Conservation (phyloP, 495 filamentous ascomycete species). For the Penicillium macrosclerotiorum region DNA sequence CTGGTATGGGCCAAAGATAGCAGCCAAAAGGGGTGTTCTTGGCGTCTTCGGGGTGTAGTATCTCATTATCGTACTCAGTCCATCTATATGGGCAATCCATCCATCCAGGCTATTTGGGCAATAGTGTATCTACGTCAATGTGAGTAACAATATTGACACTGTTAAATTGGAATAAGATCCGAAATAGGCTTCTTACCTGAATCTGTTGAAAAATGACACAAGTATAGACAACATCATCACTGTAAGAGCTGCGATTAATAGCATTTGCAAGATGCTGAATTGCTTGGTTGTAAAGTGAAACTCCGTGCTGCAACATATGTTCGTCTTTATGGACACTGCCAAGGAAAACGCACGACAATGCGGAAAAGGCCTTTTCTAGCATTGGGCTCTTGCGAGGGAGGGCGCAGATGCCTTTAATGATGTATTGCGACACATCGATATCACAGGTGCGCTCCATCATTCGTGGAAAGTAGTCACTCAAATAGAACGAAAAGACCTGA, state of each 20-base stretch:
- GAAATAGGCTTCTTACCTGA: not conserved
- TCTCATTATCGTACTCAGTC: no score
- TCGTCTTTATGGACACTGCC: not conserved
- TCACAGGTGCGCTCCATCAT: not conserved
- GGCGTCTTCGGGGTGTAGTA: no score
- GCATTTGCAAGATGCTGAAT: slow-evolving; percentile 3
- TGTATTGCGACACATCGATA: not conserved
- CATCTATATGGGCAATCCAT: no score
- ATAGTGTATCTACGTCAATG: no score
- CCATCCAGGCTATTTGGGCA: no score
- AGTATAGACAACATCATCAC: slow-evolving; percentile 7
- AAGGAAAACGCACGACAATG: slow-evolving; percentile 1
- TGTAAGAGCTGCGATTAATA: slow-evolving; percentile 2
- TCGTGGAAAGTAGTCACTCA: slow-evolving; percentile 6
- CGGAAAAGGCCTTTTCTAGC: slow-evolving; percentile 10
- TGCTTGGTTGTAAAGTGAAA: slow-evolving; percentile 11
- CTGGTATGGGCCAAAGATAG: no score
- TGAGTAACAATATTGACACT: not conserved
- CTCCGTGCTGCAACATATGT: slow-evolving; percentile 2
- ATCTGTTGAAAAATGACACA: slow-evolving; percentile 1
- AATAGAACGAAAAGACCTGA: slow-evolving; percentile 1
- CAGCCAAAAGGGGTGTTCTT: no score
- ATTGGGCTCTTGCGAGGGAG: slow-evolving; percentile 4
- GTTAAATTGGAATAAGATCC: not conserved
- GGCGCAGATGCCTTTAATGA: not conserved